Conservation (phyloP, 768 basidiomycete genomes). For the Dioszegia crocea region DNA sequence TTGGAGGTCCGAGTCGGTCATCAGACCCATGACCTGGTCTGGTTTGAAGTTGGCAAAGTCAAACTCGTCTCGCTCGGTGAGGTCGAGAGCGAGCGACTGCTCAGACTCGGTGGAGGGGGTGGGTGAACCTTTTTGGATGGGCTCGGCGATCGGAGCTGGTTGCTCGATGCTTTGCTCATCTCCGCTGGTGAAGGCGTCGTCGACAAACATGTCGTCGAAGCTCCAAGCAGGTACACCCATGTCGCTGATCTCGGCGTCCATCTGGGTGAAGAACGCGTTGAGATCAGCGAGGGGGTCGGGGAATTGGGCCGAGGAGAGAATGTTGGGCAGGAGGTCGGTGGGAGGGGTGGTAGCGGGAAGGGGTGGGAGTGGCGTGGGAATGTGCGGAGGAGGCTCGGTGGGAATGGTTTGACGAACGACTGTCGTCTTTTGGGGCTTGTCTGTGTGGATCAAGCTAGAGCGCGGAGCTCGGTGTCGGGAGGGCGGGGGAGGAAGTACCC, state of each 20-base stretch:
- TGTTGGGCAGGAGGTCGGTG: constrained; percentile 2
- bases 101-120: constrained; percentile 36
- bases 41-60: constrained; percentile 24
- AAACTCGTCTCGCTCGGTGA: constrained; percentile 14
- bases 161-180: not conserved
- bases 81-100: constrained; percentile 31
- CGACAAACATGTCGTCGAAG: constrained; percentile 29
- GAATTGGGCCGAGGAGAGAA: not conserved
- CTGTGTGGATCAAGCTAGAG: not conserved
- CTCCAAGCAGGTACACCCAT: constrained; percentile 20
- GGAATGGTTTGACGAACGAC: constrained; percentile 13
- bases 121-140: constrained; percentile 17
- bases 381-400: not conserved
- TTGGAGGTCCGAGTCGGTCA: constrained; percentile 8
- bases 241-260: constrained; percentile 22
- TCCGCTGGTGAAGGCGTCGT: constrained; percentile 1
- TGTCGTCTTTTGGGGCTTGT: constrained; percentile 13
- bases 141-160: constrained; percentile 10
- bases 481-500: constrained; percentile 12
- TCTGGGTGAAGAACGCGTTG: constrained; percentile 12
- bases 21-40: constrained; percentile 18
- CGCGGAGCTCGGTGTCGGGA: not conserved
- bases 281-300: constrained; percentile 7
- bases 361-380: not conserved
- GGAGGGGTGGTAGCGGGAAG: not conserved